Evolutionary conservation across 2,329 filamentous ascomycete species (phyloP), one percentile per base, ranked within the genome.

Genomic region (Aureobasidium zeae): DNA sequence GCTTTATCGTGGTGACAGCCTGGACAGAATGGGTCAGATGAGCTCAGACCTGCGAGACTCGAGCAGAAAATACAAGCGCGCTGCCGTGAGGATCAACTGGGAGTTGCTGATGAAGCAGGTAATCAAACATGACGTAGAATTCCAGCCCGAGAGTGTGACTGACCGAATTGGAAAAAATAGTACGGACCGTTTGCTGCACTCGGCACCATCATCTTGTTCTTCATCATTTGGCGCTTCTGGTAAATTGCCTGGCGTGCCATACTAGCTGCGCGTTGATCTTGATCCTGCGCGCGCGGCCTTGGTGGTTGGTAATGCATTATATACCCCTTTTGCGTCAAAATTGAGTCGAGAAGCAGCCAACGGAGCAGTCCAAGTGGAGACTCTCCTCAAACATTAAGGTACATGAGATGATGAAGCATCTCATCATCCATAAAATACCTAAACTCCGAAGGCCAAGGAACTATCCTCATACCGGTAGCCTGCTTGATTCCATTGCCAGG

Each of bases 1-100:
- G 59, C 70, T 98, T 42, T 98, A 98, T 63, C 74, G 93, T 49
- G 91, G 91, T 20, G 91, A 98, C 62, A 91, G 81, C 57, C 67
- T 98, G 53, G 91, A 98, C 68, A 77, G 87, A 57, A 98, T 98
- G 91, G 89, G 91, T 49, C 89, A 96, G 68, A 83, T 95, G 60
- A 93, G 84, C 56, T 83, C 79, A 45, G 72, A 89, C 49, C 66
- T 98, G 61, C 73, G 86, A 51, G 91, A 98, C 61, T 91, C 98
- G 60, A 91, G 83, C 62, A 86, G 82, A 64, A 96, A 94, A 68
- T 98, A 98, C 67, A 78, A 83, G 58, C 81, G 83, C 60, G 91
- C 91, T 3, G 91, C 91, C 1, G 87, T 94, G 45, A 76, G 83
- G 59, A 98, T 98, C 63, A 98, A 98, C 64, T 98, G 91, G 93